Percentiles rank a stretch among this genome's conserved stretches.
phyloP scores from a whole-genome alignment of 306 rosid species.

The Fragaria nilgerrensis region DNA sequence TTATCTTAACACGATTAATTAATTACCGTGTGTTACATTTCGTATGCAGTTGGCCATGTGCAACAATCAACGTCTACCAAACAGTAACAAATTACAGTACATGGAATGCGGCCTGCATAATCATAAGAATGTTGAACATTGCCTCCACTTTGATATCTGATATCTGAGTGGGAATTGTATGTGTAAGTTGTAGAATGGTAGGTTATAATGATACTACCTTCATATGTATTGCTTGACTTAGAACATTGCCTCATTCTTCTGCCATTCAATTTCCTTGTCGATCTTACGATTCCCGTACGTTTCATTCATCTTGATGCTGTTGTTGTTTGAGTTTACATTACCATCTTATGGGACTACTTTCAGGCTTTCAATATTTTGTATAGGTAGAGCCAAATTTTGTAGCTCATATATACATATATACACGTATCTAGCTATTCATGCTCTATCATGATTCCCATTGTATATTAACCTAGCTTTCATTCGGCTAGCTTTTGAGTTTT shows the following conservation, averaged over 20 bases:
- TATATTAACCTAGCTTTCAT: no score
- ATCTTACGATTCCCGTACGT: not conserved
- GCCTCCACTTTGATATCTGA: not conserved
- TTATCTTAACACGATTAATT: no score
- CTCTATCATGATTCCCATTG: no score
- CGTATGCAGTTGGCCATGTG: no score
- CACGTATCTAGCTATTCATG: no score
- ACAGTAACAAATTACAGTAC: no score
- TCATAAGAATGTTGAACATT: not conserved
- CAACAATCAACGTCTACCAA: no score
- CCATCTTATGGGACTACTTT: not conserved
- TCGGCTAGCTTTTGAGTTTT: no score
- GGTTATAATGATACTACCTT: not conserved
- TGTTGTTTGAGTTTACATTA: not conserved
- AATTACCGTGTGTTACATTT: no score
- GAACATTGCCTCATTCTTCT: not conserved
- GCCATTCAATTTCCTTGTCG: not conserved
- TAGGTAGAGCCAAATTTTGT: not conserved
- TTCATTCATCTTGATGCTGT: not conserved
- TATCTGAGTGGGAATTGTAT: not conserved
- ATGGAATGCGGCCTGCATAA: not conserved
- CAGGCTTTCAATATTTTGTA: not conserved
- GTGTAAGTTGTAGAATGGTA: conserved; percentile 7
- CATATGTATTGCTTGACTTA: not conserved
- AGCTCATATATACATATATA: not conserved